These are phyloP conservation scores for Trichocladium uniseriatum DNA, from an alignment of 495 filamentous ascomycete genomes.

Conservation along the genomic window DNA sequence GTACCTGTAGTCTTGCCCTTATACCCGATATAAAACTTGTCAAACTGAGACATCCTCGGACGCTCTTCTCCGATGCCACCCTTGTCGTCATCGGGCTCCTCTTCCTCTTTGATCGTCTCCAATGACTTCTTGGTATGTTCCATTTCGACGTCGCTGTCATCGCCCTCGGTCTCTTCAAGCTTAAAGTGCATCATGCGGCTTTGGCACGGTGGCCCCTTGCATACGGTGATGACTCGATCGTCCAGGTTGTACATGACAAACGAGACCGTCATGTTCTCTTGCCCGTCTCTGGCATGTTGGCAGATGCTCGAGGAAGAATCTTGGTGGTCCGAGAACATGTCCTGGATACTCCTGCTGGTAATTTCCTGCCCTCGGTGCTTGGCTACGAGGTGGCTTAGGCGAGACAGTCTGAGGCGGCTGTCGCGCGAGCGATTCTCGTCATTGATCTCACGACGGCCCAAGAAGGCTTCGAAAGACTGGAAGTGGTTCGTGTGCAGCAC, in stretches of 20 bases:
- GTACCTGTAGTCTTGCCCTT: too few species aligned
- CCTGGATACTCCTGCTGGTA: background rate
- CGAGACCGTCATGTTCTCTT: background rate
- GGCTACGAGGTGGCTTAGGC: background rate
- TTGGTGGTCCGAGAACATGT: background rate
- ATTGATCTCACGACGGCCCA: background rate
- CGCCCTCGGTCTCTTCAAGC: background rate
- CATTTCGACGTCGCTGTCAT: background rate
- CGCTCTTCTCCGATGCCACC: too few species aligned
- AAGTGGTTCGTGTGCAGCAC: constrained; percentile 3
- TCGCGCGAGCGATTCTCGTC: background rate
- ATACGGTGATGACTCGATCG: background rate
- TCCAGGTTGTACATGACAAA: background rate
- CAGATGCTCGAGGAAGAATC: background rate
- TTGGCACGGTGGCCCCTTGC: constrained; percentile 2
- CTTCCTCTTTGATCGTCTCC: too few species aligned
- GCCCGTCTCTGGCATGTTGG: background rate
- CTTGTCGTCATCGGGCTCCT: too few species aligned
- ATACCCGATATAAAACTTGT: too few species aligned
- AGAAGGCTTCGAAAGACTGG: background rate
- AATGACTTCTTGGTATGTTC: too few species aligned
- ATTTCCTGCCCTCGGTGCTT: background rate
- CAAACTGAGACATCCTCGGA: too few species aligned
- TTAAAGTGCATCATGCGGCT: background rate
- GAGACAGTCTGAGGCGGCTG: background rate